Base-by-base conservation (phyloP, 768 basidiomycete species). In the Collybia sp. region DNA sequence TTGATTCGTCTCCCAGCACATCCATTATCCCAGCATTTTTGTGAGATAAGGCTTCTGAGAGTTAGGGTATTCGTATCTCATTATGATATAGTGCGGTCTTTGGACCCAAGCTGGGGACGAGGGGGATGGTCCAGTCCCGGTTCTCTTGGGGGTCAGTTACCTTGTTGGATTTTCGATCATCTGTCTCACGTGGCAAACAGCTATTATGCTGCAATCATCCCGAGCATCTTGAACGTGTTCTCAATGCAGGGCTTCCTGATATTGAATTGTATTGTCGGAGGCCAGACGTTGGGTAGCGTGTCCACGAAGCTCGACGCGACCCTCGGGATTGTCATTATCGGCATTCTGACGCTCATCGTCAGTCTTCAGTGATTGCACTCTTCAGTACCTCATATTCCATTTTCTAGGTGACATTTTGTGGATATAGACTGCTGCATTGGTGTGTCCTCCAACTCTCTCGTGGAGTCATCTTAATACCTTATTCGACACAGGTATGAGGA, bases 71-170 rank as follows among this genome's bases (percentile, higher is more conserved):
- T 18, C 30, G 20, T 13, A 40, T 31, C 30, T 49, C 13, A 30
- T 46, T 10, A 30, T 37, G 41, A 16, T 31, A 12, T 41, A 70
- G 70, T 48, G 65, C 64, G n/a, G 80, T 80, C 5, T 86, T 85
- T 65, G 86, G 88, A 6, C 85, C 88, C 0, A 81, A 79, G 57
- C 66, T 84, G 0, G 88, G 88, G n/a, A 74, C 83, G 58, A 71
- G 88, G 13, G 83, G 85, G 46, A 85, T 90, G 84, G 77, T 86
- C 20, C 73, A 78, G 45, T 77, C 83, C 59, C 48, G 45, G 18
- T 55, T 54, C 45, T 46, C 60, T 18, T 58, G 54, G 53, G 56
- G 57, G 58, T 62, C 19, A 50, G 51, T 37, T 25, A 35, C 30
- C 18, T 1, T 12, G 33, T 13, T 12, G 16, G 5, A 45, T 49